These are phyloP conservation scores for Colletotrichum siamense DNA, from an alignment of 2,329 filamentous ascomycete species.

Conservation along the genomic window DNA sequence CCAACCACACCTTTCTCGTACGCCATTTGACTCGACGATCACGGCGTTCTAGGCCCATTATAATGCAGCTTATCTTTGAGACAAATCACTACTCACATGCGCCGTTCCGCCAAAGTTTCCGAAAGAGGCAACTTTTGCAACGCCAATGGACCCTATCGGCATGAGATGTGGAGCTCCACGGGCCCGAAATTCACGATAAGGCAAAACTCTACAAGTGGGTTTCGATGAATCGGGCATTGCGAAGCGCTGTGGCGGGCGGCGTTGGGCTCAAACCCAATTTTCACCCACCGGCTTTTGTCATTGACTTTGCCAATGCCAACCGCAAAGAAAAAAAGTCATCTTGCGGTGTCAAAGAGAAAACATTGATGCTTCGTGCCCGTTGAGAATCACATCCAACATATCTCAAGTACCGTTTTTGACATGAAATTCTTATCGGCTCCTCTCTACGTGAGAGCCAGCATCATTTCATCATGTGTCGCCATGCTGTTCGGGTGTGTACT, in stretches of 20 bases:
- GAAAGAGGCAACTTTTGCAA: not conserved
- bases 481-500: constrained; percentile 34
- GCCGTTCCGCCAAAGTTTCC: not conserved
- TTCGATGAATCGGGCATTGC: not conserved
- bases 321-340: not conserved
- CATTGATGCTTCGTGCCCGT: not conserved
- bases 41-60: not conserved
- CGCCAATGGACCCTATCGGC: not conserved
- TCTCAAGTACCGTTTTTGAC: not conserved
- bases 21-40: not conserved
- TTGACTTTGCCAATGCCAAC: not conserved
- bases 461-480: constrained; percentile 34
- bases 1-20: not conserved
- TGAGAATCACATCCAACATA: not conserved
- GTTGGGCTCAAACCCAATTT: constrained; percentile 5
- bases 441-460: constrained; percentile 33
- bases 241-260: not conserved
- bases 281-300: not conserved
- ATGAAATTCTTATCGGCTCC: constrained; percentile 20
- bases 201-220: constrained; percentile 1
- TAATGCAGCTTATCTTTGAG: not conserved
- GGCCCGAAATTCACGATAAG: not conserved
- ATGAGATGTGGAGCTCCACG: not conserved
- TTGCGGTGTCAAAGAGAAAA: not conserved
- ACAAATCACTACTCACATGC: not conserved